These are phyloP conservation scores for Uromyces viciae-fabae DNA, from an alignment of 1,284 basidiomycete genomes.

Conservation along the genomic window DNA sequence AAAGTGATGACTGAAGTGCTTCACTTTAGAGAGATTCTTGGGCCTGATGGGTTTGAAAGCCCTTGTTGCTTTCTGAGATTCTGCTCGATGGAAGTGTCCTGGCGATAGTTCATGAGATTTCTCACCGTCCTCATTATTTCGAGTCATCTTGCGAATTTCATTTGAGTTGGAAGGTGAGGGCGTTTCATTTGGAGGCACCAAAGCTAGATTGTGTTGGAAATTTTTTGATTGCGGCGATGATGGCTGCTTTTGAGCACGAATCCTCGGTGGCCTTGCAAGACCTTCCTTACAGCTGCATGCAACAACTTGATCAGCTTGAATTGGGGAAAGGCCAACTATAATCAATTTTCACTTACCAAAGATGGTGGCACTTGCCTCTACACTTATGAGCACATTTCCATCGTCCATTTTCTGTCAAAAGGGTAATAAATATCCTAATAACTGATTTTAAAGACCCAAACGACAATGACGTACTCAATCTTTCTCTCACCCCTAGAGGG, in stretches of 20 bases:
- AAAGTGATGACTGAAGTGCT: background rate
- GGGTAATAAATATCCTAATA: background rate
- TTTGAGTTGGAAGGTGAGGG: background rate
- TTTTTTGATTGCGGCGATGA: background rate
- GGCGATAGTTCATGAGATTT: background rate
- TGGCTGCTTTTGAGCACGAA: background rate
- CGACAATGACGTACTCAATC: background rate
- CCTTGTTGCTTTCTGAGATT: background rate
- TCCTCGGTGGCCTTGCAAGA: conserved; percentile 26
- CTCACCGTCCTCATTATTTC: background rate
- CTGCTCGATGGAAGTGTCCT: background rate
- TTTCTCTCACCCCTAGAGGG: conserved; percentile 5
- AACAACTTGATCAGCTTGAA: background rate
- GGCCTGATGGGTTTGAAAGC: conserved; percentile 4
- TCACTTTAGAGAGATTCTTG: background rate
- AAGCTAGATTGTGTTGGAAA: background rate
- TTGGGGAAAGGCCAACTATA: background rate
- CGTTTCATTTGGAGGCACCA: background rate
- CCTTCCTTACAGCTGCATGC: conserved; percentile 32
- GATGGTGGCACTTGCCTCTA: conserved; percentile 35
- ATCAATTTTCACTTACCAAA: conserved; percentile 27
- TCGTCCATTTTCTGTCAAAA: conserved; percentile 41
- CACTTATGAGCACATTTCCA: conserved; percentile 44
- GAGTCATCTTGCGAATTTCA: background rate
- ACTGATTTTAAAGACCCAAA: background rate